Conservation (phyloP, 345 rosid species). For the Zanthoxylum bungeanum region DNA sequence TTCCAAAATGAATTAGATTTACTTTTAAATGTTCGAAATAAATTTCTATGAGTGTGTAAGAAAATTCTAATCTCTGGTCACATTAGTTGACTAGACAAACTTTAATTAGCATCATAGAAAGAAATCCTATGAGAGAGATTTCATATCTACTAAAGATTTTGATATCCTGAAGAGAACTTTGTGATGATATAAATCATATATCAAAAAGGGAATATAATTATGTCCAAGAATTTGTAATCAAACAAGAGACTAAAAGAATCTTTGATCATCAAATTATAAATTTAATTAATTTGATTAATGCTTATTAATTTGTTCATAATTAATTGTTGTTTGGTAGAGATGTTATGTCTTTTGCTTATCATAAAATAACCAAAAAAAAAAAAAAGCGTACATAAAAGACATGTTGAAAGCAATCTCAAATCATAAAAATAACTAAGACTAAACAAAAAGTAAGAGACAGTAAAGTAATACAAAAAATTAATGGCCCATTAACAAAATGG, state of each 20-base stretch:
- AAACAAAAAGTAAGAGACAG: background rate
- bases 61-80: no score
- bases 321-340: background rate
- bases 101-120: background rate
- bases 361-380: no score
- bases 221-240: no score
- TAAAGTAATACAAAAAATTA: background rate
- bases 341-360: no score
- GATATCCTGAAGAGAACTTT: background rate
- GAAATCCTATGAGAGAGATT: background rate
- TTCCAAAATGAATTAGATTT: no score
- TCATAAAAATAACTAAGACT: slow-evolving; percentile 1
- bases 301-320: no score
- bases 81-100: no score
- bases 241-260: background rate
- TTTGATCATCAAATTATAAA: background rate
- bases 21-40: no score
- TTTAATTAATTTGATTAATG: background rate
- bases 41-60: no score
- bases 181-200: background rate
- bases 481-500: background rate
- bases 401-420: slow-evolving; percentile 7
- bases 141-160: background rate
- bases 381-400: slow-evolving; percentile 5
- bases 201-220: background rate